phyloP scores from a whole-genome alignment of 2,329 filamentous ascomycete species.

The Purpureocillium lavendulum region DNA sequence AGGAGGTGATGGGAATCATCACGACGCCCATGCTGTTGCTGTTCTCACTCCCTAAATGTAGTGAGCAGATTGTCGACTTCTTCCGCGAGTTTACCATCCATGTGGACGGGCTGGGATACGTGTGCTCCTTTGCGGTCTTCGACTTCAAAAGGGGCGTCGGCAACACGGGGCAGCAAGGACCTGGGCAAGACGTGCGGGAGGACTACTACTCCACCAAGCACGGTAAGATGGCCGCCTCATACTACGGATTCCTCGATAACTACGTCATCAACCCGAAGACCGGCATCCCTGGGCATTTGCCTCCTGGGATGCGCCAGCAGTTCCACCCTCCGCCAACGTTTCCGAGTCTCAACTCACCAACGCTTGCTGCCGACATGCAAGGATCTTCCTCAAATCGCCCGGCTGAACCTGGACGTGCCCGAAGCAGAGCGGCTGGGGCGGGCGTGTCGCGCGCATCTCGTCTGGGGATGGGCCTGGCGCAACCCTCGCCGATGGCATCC shows the following conservation, averaged over 20 bases:
- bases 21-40: constrained; percentile 85
- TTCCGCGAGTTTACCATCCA: constrained; percentile 97
- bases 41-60: constrained; percentile 77
- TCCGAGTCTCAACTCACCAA: constrained; percentile 60
- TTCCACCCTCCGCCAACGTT: constrained; percentile 73
- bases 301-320: constrained; percentile 39
- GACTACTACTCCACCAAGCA: constrained; percentile 95
- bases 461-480: constrained; percentile 31
- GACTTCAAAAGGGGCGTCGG: constrained; percentile 80
- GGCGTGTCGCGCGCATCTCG: constrained; percentile 6
- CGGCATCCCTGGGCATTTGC: constrained; percentile 53
- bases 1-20: constrained; percentile 87
- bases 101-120: constrained; percentile 89
- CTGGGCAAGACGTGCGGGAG: constrained; percentile 61
- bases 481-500: constrained; percentile 61
- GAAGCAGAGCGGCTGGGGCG: constrained; percentile 26
- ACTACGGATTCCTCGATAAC: constrained; percentile 90
- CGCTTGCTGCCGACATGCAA: constrained; percentile 46
- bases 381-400: constrained; percentile 32
- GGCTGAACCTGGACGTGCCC: constrained; percentile 34
- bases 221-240: constrained; percentile 96
- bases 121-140: constrained; percentile 96
- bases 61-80: constrained; percentile 92
- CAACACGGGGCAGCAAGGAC: constrained; percentile 28
- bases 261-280: constrained; percentile 71